Percentiles rank a stretch among this genome's conserved stretches.
These are phyloP conservation scores for Circinella umbellata DNA, from an alignment of 371 early-diverging fungal genomes.

Conservation along the genomic window DNA sequence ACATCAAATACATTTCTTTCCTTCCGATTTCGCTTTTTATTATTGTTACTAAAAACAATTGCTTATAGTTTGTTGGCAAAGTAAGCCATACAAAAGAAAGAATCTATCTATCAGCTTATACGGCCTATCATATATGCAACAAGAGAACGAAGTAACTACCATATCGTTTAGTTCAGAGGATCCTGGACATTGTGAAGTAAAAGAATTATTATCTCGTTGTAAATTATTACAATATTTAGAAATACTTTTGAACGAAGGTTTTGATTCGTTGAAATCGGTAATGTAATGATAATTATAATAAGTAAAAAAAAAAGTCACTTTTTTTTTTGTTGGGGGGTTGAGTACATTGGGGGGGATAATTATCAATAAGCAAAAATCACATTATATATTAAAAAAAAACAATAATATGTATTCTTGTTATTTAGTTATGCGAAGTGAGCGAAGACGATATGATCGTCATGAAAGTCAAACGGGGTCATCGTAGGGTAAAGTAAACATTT, in stretches of 20 bases:
- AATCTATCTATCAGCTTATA: no score
- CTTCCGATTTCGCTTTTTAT: no score
- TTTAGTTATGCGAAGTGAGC: constrained; percentile 38
- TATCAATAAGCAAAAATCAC: no score
- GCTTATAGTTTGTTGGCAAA: no score
- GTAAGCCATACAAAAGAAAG: no score
- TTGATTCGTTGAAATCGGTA: constrained; percentile 52
- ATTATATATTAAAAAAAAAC: no score
- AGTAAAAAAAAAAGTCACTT: no score
- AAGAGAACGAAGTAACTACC: not conserved
- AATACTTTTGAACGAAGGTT: constrained; percentile 47
- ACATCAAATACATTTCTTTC: no score
- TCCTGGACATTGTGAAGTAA: constrained; percentile 22
- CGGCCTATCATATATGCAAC: not conserved
- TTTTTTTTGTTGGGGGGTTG: no score
- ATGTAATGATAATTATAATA: no score
- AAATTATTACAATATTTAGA: constrained; percentile 37
- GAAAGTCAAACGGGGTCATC: constrained; percentile 53
- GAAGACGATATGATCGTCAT: constrained; percentile 49
- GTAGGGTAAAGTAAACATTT: constrained; percentile 34
- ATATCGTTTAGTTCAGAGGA: not conserved
- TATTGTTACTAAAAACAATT: no score
- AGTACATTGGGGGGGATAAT: no score
- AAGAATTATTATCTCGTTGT: constrained; percentile 39
- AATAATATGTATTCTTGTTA: not conserved